Percentiles rank a stretch among this genome's conserved stretches.
These are phyloP conservation scores for Dothistroma septosporum DNA, from an alignment of 2,329 filamentous ascomycete genomes.

Conservation along the genomic window DNA sequence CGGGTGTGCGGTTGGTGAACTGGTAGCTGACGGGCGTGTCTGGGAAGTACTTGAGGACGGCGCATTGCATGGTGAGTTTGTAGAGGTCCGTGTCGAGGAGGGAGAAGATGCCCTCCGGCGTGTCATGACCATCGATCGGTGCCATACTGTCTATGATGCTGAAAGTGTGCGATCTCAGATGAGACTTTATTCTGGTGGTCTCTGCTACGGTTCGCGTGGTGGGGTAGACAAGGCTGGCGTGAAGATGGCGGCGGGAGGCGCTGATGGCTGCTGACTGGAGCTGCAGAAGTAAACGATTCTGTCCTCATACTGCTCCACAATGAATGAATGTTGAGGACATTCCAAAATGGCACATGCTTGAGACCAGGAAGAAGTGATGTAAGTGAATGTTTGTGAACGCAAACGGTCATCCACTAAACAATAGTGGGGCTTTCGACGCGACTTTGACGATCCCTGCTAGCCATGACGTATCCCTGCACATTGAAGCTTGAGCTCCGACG, in stretches of 20 bases:
- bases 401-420: not conserved
- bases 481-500: not conserved
- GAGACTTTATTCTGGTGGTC: not conserved
- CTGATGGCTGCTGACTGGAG: not conserved
- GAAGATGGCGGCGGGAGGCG: not conserved
- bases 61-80: conserved; percentile 99
- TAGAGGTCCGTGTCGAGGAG: conserved; percentile 66
- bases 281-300: not conserved
- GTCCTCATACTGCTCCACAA: not conserved
- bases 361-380: not conserved
- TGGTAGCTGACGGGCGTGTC: conserved; percentile 78
- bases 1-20: conserved; percentile 91
- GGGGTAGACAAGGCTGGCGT: not conserved
- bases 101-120: conserved; percentile 39
- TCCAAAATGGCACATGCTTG: not conserved
- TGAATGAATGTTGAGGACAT: not conserved
- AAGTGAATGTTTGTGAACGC: not conserved
- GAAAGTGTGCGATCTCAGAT: not conserved
- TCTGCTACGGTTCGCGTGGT: not conserved
- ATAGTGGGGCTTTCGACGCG: conserved; percentile 1
- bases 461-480: not conserved
- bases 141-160: conserved; percentile 20
- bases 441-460: not conserved
- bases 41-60: conserved; percentile 87
- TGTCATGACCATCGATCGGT: conserved; percentile 7